Base-by-base conservation (phyloP, 2,329 filamentous ascomycete genomes). In the Pestalotiopsis sp. region DNA sequence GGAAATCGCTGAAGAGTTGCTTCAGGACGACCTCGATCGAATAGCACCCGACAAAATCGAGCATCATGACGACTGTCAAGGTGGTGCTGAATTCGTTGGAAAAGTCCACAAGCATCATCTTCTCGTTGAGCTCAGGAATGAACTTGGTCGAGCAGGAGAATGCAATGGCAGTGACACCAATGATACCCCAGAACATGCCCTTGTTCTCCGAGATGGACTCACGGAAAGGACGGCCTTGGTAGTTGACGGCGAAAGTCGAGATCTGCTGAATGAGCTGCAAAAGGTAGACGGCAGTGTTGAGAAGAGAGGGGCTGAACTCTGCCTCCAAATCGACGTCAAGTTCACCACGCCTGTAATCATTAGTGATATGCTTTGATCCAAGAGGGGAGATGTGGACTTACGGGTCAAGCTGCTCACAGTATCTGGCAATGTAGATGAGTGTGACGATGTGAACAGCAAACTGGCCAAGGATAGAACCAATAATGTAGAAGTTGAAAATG, bases 401-500 rank as follows among this genome's bases (percentile, higher is more conserved):
- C 91, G 95, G 94, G 74, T 94, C 94, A 75, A 96, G 89, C 67
- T 84, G 87, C 74, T 97, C 94, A 69, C 97, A 97, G 75, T 94
- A 94, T 71, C 91, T 90, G 27, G 95, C 94, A 74, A 99, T 92
- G 82, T 98, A 99, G 78, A 99, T 95, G 62, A 99, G 85, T 0
- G 96, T 98, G 57, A 86, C 91, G 74, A 98, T 97, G 80, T 99
- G 96, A 67, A 99, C 91, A 49, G 95, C 95, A 78, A 99, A 99
- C 81, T 99, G 96, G 66, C 95, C 96, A 41, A 99, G 90, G 69
- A 99, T 96, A 20, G 95, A 98, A 58, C 96, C 95, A 74, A 99
- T 97, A 80, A 99, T 98, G 85, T 99, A 99, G 66, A 94, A 88
- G 84, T 99, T 99, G 87, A 98, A 98, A 78, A 99, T 99, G 82